Conservation (phyloP, 106 monocot genomes). For the Vanilla planifolia region DNA sequence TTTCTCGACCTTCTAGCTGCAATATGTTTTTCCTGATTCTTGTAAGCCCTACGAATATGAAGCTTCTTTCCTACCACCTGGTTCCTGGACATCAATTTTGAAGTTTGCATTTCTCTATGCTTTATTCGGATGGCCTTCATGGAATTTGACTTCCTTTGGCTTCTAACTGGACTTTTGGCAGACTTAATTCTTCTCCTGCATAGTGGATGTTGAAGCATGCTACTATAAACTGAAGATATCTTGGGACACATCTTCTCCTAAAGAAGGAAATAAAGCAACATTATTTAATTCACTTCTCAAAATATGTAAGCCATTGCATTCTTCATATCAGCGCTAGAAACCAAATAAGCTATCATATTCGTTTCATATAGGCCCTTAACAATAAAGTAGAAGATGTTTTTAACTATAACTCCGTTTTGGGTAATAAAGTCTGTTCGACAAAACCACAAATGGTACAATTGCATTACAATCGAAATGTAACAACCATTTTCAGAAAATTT, state of each 20-base stretch:
- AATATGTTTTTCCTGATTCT: slow-evolving; percentile 22
- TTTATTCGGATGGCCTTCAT: slow-evolving; percentile 19
- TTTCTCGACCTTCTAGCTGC: slow-evolving; percentile 7
- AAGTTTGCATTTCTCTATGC: slow-evolving; percentile 15
- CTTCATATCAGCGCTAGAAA: too few species aligned
- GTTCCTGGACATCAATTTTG: slow-evolving; percentile 26
- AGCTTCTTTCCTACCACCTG: slow-evolving; percentile 6
- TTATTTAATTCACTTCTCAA: too few species aligned
- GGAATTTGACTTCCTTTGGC: slow-evolving; percentile 6
- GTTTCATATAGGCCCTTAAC: too few species aligned
- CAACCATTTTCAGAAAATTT: too few species aligned
- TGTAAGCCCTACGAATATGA: slow-evolving; percentile 30
- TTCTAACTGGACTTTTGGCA: slow-evolving; percentile 4
- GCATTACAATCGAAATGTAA: too few species aligned
- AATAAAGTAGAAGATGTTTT: too few species aligned
- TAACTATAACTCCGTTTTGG: too few species aligned
- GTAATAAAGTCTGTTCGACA: too few species aligned
- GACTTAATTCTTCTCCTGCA: slow-evolving; percentile 19
- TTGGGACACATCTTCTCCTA: slow-evolving; percentile 28
- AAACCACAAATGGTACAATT: too few species aligned
- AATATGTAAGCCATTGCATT: background rate
- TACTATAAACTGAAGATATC: slow-evolving; percentile 10
- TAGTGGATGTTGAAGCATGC: slow-evolving; percentile 3
- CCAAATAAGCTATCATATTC: too few species aligned
- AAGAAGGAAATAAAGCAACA: slow-evolving; percentile 6